phyloP scores from a whole-genome alignment of 306 rosid genomes.

The Quercus robur region DNA sequence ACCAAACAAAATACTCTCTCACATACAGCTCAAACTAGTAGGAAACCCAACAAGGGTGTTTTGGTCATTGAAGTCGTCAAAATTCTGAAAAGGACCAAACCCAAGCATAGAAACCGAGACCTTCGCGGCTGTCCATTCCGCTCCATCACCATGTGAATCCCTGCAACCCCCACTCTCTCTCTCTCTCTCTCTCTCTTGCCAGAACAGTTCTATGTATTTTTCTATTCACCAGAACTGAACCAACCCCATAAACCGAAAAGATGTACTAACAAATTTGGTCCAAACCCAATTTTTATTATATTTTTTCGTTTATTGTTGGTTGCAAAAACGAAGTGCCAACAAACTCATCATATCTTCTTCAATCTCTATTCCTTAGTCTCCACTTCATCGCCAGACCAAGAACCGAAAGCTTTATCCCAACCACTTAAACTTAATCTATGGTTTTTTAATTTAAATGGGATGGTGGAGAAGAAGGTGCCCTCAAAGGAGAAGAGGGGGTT shows the following conservation, averaged over 20 bases:
- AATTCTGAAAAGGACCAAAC: conserved; percentile 4
- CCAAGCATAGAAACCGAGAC: conserved; percentile 25
- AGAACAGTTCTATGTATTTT: background rate
- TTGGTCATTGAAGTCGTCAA: conserved; percentile 1
- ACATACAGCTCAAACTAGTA: background rate
- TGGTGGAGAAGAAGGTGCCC: conserved; percentile 43
- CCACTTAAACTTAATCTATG: conserved; percentile 17
- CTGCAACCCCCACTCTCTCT: background rate
- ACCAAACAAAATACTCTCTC: background rate
- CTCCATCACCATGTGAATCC: conserved; percentile 30
- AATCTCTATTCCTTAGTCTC: conserved; percentile 54
- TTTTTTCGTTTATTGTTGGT: background rate
- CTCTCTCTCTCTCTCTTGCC: background rate
- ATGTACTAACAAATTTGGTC: background rate
- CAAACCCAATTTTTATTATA: background rate
- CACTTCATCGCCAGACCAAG: conserved; percentile 61
- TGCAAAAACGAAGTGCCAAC: conserved; percentile 54
- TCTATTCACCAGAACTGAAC: background rate
- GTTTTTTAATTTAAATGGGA: conserved; percentile 32
- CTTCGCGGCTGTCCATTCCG: conserved; percentile 30
- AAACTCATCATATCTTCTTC: conserved; percentile 35
- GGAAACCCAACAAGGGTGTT: background rate
- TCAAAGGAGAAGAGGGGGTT: conserved; percentile 46
- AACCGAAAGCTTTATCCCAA: conserved; percentile 56
- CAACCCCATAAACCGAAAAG: conserved; percentile 1